Conservation (phyloP, 1,139 yeast species). For the Taiozyma sp. region DNA sequence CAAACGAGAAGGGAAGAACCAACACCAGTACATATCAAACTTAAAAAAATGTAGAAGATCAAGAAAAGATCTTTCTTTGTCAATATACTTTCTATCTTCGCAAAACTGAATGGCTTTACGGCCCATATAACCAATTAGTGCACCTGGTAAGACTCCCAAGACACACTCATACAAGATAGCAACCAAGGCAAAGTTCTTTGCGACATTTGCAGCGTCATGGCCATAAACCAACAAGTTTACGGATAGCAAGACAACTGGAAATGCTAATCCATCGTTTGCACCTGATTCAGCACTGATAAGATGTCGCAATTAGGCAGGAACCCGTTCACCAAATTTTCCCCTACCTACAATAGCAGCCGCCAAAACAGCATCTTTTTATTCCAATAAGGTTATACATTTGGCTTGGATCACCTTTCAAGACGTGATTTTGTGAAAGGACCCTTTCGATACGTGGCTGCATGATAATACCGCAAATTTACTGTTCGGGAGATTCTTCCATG, state of each 20-base stretch:
- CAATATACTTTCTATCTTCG: slow-evolving; percentile 20
- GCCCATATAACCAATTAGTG: slow-evolving; percentile 28
- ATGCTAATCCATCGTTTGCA: slow-evolving; percentile 38
- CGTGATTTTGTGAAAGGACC: too few relatives aligned
- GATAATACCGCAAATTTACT: too few relatives aligned
- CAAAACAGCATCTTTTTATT: slow-evolving; percentile 40
- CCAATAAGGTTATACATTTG: too few relatives aligned
- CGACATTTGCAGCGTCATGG: slow-evolving; percentile 24
- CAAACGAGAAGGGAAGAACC: slow-evolving; percentile 32
- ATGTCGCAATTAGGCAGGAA: slow-evolving; percentile 27
- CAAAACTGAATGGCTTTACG: slow-evolving; percentile 26
- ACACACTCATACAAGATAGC: slow-evolving; percentile 32
- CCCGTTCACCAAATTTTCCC: slow-evolving; percentile 36
- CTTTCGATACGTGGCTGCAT: too few relatives aligned
- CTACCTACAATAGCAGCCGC: slow-evolving; percentile 38
- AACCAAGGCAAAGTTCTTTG: slow-evolving; percentile 32
- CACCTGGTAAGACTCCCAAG: slow-evolving; percentile 30
- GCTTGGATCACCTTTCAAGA: too few relatives aligned
- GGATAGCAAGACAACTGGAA: slow-evolving; percentile 34
- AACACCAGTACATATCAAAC: slow-evolving; percentile 29
- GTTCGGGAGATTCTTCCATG: too few relatives aligned
- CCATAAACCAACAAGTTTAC: slow-evolving; percentile 26
- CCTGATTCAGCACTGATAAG: slow-evolving; percentile 36
- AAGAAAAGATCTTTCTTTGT: slow-evolving; percentile 25
- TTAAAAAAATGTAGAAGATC: slow-evolving; percentile 23